Conservation (phyloP, 2,329 filamentous ascomycete species). For the Raffaelea deltoideospora region DNA sequence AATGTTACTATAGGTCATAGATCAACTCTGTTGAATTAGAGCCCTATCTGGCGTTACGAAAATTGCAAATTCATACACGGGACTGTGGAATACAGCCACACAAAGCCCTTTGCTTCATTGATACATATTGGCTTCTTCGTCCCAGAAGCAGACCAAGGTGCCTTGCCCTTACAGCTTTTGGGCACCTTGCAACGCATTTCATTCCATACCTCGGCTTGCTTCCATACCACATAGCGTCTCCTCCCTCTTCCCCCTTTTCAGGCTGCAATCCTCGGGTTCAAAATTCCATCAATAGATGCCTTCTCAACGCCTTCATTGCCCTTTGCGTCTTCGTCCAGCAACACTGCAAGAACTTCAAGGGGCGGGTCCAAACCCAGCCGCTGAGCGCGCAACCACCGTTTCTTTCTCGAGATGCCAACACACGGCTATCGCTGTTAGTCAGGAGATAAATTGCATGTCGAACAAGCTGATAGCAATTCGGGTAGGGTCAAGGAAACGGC, state of each 20-base stretch:
- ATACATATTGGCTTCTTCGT: too few relatives aligned
- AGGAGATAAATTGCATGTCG: neutral
- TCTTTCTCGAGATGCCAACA: conserved; percentile 65
- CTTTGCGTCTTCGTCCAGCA: conserved; percentile 54
- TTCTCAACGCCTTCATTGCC: conserved; percentile 40
- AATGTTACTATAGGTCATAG: too few relatives aligned
- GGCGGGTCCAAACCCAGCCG: conserved; percentile 73
- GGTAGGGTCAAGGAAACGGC: too few relatives aligned
- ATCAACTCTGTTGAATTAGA: too few relatives aligned
- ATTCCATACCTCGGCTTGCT: neutral
- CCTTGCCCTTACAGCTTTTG: too few relatives aligned
- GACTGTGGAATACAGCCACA: too few relatives aligned
- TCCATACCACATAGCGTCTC: neutral
- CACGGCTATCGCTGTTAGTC: conserved; percentile 47
- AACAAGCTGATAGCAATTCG: too few relatives aligned
- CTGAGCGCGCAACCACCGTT: conserved; percentile 79
- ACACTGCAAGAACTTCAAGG: conserved; percentile 74
- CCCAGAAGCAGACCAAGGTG: too few relatives aligned
- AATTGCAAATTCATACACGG: too few relatives aligned
- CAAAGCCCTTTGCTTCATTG: too few relatives aligned
- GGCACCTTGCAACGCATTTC: too few relatives aligned
- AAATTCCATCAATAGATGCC: conserved; percentile 59
- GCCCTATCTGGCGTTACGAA: too few relatives aligned
- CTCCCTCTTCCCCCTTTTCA: neutral
- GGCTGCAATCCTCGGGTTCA: conserved; percentile 27